Evolutionary conservation across 2,329 filamentous ascomycete genomes (phyloP).

Genomic region (Akanthomyces muscarius): DNA sequence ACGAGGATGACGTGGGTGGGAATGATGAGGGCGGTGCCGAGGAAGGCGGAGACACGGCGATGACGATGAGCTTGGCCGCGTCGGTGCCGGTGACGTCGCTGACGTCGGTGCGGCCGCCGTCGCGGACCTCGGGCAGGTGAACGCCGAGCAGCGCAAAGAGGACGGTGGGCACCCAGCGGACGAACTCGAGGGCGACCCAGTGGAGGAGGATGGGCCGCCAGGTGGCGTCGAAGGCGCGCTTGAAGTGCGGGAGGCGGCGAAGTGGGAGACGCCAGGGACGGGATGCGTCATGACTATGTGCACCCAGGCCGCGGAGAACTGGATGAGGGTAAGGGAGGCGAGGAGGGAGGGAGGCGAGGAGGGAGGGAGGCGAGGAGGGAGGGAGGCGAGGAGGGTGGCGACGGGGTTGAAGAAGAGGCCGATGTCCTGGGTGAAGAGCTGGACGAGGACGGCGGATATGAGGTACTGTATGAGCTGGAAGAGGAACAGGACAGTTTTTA

Average conservation of each 20-base stretch:
- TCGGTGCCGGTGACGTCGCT: slow-evolving; percentile 36
- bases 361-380: slow-evolving; percentile 56
- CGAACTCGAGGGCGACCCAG: slow-evolving; percentile 54
- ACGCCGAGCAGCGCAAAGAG: slow-evolving; percentile 44
- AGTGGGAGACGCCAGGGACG: slow-evolving; percentile 56
- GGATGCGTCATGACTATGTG: slow-evolving; percentile 77
- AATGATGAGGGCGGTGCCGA: slow-evolving; percentile 63
- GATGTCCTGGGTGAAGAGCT: no score
- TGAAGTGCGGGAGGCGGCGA: slow-evolving; percentile 64
- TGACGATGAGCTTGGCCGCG: slow-evolving; percentile 43
- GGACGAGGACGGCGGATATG: no score
- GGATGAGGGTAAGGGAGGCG: slow-evolving; percentile 58
- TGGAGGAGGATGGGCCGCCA: slow-evolving; percentile 62
- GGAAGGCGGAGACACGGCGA: slow-evolving; percentile 45
- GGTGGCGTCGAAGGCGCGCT: slow-evolving; percentile 62
- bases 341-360: slow-evolving; percentile 40
- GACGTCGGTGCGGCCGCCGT: slow-evolving; percentile 26
- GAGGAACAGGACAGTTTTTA: no score
- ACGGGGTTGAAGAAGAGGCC: no score
- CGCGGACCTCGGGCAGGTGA: slow-evolving; percentile 32
- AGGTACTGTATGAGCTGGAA: no score
- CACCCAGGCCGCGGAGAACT: slow-evolving; percentile 74
- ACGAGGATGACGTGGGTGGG: slow-evolving; percentile 73
- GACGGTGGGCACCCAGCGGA: slow-evolving; percentile 43
- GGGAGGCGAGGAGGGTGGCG: no score